Conservation (phyloP, 345 rosid species). For the Eucalyptus pauciflora region DNA sequence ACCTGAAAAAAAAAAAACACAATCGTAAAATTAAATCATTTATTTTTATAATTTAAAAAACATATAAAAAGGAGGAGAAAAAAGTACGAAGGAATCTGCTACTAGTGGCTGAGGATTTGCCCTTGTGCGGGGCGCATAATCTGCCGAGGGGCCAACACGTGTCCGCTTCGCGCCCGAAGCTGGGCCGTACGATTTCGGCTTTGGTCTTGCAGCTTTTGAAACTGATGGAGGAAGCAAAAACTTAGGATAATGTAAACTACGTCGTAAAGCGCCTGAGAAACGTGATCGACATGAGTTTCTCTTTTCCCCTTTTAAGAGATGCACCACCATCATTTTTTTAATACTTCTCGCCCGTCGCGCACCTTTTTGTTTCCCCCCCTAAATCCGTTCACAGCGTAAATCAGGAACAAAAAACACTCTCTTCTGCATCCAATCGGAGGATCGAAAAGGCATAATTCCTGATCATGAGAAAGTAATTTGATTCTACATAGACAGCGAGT, state of each 20-base stretch:
- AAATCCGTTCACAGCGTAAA: neutral
- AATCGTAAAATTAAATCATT: neutral
- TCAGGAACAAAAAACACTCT: neutral
- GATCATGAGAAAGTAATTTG: neutral
- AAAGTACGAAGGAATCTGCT: neutral
- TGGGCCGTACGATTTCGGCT: neutral
- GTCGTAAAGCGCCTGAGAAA: neutral
- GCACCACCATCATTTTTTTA: neutral
- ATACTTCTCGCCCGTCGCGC: neutral
- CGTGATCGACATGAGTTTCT: neutral
- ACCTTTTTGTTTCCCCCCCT: accelerated
- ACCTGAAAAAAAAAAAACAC: neutral
- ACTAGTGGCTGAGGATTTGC: neutral
- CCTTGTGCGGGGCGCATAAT: neutral
- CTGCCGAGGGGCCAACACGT: neutral
- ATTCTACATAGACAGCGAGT: neutral
- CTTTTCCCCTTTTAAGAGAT: neutral
- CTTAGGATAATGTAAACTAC: neutral
- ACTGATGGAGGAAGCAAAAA: neutral
- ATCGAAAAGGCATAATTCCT: neutral
- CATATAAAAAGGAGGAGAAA: neutral
- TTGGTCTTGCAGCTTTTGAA: neutral
- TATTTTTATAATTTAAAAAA: neutral
- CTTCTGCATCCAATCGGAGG: neutral
- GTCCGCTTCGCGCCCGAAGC: neutral